A percentile compares a stretch with the other conserved stretches of the same genome.
These are phyloP conservation scores for Furcasterigmium furcatum DNA, from an alignment of 2,329 filamentous ascomycete genomes.

Conservation along the genomic window DNA sequence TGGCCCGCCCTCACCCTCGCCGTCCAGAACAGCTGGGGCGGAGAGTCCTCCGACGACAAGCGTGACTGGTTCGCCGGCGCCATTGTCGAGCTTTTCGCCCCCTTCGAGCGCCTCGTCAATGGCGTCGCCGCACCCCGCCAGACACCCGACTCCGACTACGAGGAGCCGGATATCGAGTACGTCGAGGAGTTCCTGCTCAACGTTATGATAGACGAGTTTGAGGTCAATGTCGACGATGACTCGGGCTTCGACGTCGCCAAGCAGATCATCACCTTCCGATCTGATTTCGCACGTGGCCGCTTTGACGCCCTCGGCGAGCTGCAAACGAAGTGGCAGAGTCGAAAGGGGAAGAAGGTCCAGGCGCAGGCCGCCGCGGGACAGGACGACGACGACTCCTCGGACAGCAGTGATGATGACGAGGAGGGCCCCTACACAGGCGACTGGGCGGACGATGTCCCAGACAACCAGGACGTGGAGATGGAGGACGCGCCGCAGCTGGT, in stretches of 20 bases:
- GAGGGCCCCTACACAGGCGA: constrained; percentile 56
- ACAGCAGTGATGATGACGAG: constrained; percentile 53
- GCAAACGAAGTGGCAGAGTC: constrained; percentile 59
- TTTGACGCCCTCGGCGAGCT: constrained; percentile 63
- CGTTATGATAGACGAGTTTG: constrained; percentile 94
- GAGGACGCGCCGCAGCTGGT: constrained; percentile 64
- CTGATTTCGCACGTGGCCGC: constrained; percentile 61
- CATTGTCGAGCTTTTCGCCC: constrained; percentile 74
- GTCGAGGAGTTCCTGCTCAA: constrained; percentile 83
- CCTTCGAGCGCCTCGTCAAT: constrained; percentile 48
- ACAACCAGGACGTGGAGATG: constrained; percentile 62
- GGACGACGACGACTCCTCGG: constrained; percentile 61
- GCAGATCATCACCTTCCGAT: constrained; percentile 66
- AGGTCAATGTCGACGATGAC: constrained; percentile 88
- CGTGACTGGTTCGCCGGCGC: constrained; percentile 95
- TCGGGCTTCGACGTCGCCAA: constrained; percentile 71
- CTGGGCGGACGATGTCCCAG: constrained; percentile 63
- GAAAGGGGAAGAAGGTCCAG: constrained; percentile 53
- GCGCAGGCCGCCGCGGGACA: constrained; percentile 17
- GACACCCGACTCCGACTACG: constrained; percentile 13
- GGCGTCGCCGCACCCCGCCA: constrained; percentile 21
- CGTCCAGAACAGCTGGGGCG: constrained; percentile 85
- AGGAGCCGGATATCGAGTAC: constrained; percentile 69
- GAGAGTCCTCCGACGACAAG: constrained; percentile 78
- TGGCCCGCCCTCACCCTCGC: constrained; percentile 89